Evolutionary conservation across 176 grass and related monocot species (phyloP).

Genomic region (Juncus inflexus): DNA sequence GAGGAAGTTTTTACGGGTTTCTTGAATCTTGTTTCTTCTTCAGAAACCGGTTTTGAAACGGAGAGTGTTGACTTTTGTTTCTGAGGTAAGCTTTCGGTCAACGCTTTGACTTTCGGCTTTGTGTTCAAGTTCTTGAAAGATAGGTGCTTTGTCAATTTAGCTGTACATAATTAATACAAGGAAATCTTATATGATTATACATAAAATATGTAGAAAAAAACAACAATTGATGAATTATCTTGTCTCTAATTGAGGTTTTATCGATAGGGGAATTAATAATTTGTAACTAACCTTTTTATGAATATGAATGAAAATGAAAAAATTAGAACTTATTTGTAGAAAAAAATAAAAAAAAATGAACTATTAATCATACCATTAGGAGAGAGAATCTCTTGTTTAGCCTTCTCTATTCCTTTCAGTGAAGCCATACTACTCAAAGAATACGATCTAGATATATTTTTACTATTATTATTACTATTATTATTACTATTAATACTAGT

Average conservation of each 20-base stretch:
- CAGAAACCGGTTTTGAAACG: slow-evolving; percentile 31
- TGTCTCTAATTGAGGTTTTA: no score
- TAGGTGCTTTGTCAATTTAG: slow-evolving; percentile 62
- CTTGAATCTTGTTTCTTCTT: slow-evolving; percentile 31
- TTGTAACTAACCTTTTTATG: no score
- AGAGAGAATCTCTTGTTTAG: slow-evolving; percentile 51
- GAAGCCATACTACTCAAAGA: slow-evolving; percentile 34
- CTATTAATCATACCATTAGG: slow-evolving; percentile 53
- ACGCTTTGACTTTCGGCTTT: slow-evolving; percentile 69
- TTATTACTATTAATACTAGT: no score
- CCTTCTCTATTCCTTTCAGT: slow-evolving; percentile 33
- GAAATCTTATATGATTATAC: no score
- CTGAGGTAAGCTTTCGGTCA: slow-evolving; percentile 37
- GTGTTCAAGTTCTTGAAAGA: slow-evolving; percentile 54
- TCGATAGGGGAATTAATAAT: no score
- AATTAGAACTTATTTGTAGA: no score
- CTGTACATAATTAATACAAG: slow-evolving; percentile 21
- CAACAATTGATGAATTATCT: no score
- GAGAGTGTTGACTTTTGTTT: slow-evolving; percentile 52
- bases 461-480: no score
- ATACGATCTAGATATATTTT: slow-evolving; percentile 46
- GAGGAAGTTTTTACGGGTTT: slow-evolving; percentile 52
- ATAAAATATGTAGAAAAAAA: no score
- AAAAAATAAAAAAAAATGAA: slow-evolving; percentile 8
- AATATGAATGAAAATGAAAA: no score